These are phyloP conservation scores for Coprinopsis marcescibilis DNA, from an alignment of 768 basidiomycete genomes.

Conservation along the genomic window DNA sequence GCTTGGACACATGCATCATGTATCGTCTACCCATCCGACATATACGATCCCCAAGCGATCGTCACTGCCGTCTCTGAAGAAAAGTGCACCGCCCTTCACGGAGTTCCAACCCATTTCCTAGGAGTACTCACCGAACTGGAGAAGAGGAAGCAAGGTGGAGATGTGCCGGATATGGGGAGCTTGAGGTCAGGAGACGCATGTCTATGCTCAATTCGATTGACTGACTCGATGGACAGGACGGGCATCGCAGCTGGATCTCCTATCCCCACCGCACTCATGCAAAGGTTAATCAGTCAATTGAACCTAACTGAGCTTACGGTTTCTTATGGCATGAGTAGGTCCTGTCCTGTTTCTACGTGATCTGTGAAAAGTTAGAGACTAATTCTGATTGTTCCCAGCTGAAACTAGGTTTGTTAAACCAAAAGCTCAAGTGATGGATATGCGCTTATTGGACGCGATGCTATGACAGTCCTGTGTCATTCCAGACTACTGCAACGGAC, in stretches of 20 bases:
- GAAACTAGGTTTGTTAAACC: slow-evolving; percentile 3
- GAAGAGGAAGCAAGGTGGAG: slow-evolving; percentile 40
- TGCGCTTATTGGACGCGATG: not conserved
- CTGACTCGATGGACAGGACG: slow-evolving; percentile 39
- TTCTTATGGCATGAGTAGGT: slow-evolving; percentile 85
- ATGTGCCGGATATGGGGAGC: slow-evolving; percentile 39
- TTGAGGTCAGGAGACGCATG: slow-evolving; percentile 42
- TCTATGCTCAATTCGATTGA: not conserved
- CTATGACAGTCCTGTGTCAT: slow-evolving; percentile 66
- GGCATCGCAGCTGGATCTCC: slow-evolving; percentile 81
- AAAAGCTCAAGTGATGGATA: not conserved
- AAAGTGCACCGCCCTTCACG: slow-evolving; percentile 73
- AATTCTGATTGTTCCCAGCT: not conserved
- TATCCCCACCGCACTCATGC: slow-evolving; percentile 78
- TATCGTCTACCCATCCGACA: slow-evolving; percentile 69
- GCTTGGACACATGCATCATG: slow-evolving; percentile 70
- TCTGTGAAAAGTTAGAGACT: not conserved
- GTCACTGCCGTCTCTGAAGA: slow-evolving; percentile 68
- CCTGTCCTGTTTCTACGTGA: slow-evolving; percentile 13
- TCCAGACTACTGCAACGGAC: slow-evolving; percentile 70
- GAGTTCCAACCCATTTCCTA: slow-evolving; percentile 82
- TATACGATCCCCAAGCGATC: slow-evolving; percentile 57
- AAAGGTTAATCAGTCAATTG: slow-evolving; percentile 56
- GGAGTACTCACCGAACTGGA: slow-evolving; percentile 67
- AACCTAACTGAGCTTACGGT: slow-evolving; percentile 68